Conservation (phyloP, 2,329 filamentous ascomycete genomes). For the Helotiales sp. region DNA sequence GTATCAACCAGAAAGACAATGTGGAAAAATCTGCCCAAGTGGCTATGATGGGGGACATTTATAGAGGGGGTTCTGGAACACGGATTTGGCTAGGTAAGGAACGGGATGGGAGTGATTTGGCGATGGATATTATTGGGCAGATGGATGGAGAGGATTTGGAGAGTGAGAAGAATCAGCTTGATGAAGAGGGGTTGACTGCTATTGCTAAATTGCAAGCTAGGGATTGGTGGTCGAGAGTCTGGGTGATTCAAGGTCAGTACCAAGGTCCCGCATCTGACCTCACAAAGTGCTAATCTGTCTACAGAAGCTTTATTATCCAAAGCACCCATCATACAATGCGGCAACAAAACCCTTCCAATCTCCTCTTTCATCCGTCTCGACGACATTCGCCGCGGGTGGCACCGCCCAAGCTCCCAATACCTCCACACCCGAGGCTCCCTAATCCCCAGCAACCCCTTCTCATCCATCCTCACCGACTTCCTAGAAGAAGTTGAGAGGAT, state of each 20-base stretch:
- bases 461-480: conserved; percentile 3
- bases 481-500: background rate
- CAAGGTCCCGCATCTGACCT: too few species aligned
- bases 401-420: background rate
- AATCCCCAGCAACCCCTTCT: background rate
- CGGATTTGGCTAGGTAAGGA: conserved; percentile 20
- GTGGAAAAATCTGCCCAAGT: conserved; percentile 19
- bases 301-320: background rate
- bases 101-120: background rate
- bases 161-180: conserved; percentile 4
- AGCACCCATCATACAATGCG: background rate
- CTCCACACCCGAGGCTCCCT: background rate
- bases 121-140: conserved; percentile 1
- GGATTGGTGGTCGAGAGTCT: conserved; percentile 7
- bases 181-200: conserved; percentile 1
- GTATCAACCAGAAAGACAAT: conserved; percentile 23
- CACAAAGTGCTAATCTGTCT: background rate
- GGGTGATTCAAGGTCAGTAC: conserved; percentile 5
- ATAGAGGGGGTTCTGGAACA: background rate
- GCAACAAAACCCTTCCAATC: background rate
- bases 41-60: conserved; percentile 19
- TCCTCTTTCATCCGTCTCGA: background rate
- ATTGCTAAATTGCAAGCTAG: background rate
- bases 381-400: conserved; percentile 1
- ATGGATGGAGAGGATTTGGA: conserved; percentile 3